Base-by-base conservation (phyloP, 192 early-diverging fungal genomes). In the Martensiomyces pterosporus region DNA sequence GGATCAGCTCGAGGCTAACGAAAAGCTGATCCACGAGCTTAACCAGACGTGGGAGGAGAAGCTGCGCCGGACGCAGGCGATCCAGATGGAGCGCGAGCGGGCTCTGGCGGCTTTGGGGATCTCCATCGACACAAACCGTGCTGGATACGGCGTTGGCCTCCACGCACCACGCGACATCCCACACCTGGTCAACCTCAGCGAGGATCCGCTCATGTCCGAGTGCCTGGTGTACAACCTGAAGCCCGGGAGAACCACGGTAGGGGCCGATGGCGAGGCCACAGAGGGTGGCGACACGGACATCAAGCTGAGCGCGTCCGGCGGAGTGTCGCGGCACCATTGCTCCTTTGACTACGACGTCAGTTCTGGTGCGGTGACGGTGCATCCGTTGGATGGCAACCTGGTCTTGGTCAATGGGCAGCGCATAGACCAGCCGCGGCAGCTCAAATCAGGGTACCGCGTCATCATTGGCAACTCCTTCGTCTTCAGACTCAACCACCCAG, bases 221-320 rank as follows among this genome's bases (percentile, higher is more conserved):
- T 93, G 90, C 47, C 73, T 95, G 2, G 80, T 95, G n/a, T 93
- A 92, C 68, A 85, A 85, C 39, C 73, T 95, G 43, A 85, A 85
- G 36, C 77, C 80, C 1, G 92, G 92, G 0, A 67, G 50, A 5
- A 89, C 88, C 0, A 47, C 60, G 6, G 90, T 91, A 3, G 92
- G 87, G 7, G 56, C 72, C 0, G 52, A 67, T 23, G 67, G 74
- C 9, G 61, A 64, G n/a, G n/a, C n/a, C n/a, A n/a, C n/a, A n/a
- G n/a, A n/a, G 2, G 64, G 36, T 14, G 14, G 16, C 12, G 42
- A 38, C 47, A 56, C 51, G 21, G 70, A 74, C 18, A 74, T 74
- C 47, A 24, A 47, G 47, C 84, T 93, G 34, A 75, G 81, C 22
- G 53, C 86, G 5, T 71, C 62, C n/a, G 84, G 85, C 32, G 57